Evolutionary conservation across 768 basidiomycete genomes (phyloP).

Genomic region (Tephrocybe sp.): DNA sequence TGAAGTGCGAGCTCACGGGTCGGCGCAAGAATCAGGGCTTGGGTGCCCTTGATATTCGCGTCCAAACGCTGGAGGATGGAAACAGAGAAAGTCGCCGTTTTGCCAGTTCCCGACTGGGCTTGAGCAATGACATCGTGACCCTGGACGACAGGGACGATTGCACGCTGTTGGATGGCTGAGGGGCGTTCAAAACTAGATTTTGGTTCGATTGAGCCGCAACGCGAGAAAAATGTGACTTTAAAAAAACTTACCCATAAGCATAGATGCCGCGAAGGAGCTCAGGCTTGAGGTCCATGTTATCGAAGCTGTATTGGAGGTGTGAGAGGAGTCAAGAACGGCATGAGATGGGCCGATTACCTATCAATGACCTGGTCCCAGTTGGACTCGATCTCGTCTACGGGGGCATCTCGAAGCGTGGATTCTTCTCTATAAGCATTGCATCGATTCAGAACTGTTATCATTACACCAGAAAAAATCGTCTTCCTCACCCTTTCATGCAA

Average conservation of each 20-base stretch:
- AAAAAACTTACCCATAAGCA: conserved; percentile 81
- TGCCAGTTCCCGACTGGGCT: conserved; percentile 99
- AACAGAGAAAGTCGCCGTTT: conserved; percentile 99
- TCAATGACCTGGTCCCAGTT: conserved; percentile 98
- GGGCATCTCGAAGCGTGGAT: conserved; percentile 70
- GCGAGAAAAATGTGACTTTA: not conserved
- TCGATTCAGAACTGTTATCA: not conserved
- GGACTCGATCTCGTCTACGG: conserved; percentile 91
- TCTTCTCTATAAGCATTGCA: conserved; percentile 52
- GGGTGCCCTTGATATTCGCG: conserved; percentile 72
- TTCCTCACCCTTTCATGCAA: conserved; percentile 26
- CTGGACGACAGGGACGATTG: conserved; percentile 97
- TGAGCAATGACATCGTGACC: conserved; percentile 99
- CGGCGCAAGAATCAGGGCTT: conserved; percentile 97
- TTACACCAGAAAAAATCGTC: not conserved
- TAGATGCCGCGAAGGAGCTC: conserved; percentile 99
- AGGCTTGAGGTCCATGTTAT: conserved; percentile 98
- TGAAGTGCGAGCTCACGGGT: conserved; percentile 99
- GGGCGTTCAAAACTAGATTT: conserved; percentile 90
- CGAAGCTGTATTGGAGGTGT: conserved; percentile 62
- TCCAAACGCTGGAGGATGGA: conserved; percentile 79
- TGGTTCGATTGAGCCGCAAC: not conserved
- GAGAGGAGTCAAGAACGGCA: conserved; percentile 2
- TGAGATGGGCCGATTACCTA: conserved; percentile 61
- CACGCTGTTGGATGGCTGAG: conserved; percentile 98